Conservation (phyloP, 2,329 filamentous ascomycete species). For the Neospermospora avenae region DNA sequence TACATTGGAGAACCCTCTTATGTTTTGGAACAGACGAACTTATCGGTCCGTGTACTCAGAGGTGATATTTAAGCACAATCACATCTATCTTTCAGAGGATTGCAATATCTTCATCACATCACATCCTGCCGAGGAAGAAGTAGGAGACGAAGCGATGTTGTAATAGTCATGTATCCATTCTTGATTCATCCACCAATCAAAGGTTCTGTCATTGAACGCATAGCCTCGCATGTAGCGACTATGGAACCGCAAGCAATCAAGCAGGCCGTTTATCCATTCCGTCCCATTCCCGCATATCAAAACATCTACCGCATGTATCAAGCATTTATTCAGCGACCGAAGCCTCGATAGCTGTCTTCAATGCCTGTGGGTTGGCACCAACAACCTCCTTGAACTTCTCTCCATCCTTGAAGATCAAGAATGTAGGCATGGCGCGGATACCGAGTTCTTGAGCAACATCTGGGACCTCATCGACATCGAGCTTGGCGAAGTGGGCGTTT, state of each 20-base stretch:
- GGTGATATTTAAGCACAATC: too few relatives aligned
- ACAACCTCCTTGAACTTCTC: conserved; percentile 70
- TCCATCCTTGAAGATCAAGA: conserved; percentile 78
- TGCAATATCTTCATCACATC: not conserved
- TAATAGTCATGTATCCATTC: not conserved
- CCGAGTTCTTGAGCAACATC: conserved; percentile 73
- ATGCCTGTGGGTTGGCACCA: conserved; percentile 73
- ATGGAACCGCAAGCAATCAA: not conserved
- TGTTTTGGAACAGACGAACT: too few relatives aligned
- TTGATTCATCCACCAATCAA: not conserved
- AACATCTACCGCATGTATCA: not conserved
- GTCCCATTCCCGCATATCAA: not conserved
- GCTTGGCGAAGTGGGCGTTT: conserved; percentile 74
- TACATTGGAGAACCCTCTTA: too few relatives aligned
- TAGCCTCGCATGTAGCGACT: not conserved
- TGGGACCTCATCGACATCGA: conserved; percentile 82
- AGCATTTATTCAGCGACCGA: not conserved
- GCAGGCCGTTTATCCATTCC: not conserved
- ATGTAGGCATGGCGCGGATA: conserved; percentile 91
- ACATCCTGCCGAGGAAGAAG: not conserved
- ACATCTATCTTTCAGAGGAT: too few relatives aligned
- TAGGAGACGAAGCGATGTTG: not conserved
- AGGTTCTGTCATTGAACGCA: not conserved
- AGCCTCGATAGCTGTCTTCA: conserved; percentile 44
- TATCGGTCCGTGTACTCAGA: too few relatives aligned